phyloP scores from a whole-genome alignment of 192 early-diverging fungal species.

The Backusella liffmaniae region DNA sequence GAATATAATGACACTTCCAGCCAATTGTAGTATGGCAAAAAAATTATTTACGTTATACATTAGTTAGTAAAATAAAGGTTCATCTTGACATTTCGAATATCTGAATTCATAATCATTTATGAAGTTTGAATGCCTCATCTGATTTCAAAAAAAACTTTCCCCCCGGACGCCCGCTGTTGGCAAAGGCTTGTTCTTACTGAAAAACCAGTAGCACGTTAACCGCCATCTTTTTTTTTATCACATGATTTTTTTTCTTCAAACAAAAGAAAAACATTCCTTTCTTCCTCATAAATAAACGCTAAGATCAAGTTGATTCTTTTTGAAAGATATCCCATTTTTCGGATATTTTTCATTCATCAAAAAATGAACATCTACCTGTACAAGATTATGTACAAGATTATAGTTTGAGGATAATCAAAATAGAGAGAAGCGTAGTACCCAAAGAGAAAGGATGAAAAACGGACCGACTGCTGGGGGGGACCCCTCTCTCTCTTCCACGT shows the following conservation, averaged over 20 bases:
- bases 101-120: too few species aligned
- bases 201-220: neutral
- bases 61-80: too few species aligned
- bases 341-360: neutral
- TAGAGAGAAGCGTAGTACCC: neutral
- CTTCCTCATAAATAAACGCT: neutral
- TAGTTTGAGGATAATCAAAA: neutral
- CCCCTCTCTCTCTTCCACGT: neutral
- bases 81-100: too few species aligned
- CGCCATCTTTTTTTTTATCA: neutral
- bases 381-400: neutral
- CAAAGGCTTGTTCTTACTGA: too few species aligned
- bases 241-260: neutral
- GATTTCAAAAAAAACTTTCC: too few species aligned
- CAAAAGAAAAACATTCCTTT: neutral
- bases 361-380: neutral
- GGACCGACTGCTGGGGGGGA: neutral
- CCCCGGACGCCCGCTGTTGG: too few species aligned
- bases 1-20: too few species aligned
- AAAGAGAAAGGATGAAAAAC: neutral
- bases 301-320: neutral
- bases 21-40: too few species aligned
- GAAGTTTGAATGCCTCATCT: too few species aligned
- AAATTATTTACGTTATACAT: too few species aligned
- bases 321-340: neutral